Conservation (phyloP, 2,329 filamentous ascomycete genomes). For the Trichoderma pleuroti region DNA sequence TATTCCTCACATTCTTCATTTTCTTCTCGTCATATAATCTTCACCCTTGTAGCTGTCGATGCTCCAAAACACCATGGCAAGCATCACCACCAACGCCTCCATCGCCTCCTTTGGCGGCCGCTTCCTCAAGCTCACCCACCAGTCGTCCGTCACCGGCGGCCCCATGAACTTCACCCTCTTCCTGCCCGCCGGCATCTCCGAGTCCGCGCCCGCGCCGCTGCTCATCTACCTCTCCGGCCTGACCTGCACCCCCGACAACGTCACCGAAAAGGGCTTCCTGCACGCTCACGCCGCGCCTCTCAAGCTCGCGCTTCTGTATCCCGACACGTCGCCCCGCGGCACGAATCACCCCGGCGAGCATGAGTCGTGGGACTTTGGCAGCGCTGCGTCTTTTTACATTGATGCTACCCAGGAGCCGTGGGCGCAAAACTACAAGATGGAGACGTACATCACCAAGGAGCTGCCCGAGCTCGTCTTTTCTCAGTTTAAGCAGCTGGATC, state of each 20-base stretch:
- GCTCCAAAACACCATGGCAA: slow-evolving; percentile 13
- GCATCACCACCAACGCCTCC: slow-evolving; percentile 72
- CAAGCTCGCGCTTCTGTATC: slow-evolving; percentile 89
- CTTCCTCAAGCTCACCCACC: slow-evolving; percentile 89
- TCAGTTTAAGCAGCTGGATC: slow-evolving; percentile 69
- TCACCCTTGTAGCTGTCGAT: too few species aligned
- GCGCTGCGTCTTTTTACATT: slow-evolving; percentile 90
- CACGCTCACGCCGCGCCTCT: slow-evolving; percentile 74
- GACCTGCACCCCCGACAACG: slow-evolving; percentile 90
- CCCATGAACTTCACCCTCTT: slow-evolving; percentile 93
- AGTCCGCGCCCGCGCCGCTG: slow-evolving; percentile 62
- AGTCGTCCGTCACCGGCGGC: slow-evolving; percentile 72
- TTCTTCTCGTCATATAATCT: not conserved
- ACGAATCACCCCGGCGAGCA: slow-evolving; percentile 78
- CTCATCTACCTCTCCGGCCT: slow-evolving; percentile 92
- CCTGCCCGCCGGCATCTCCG: slow-evolving; percentile 69
- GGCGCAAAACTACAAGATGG: slow-evolving; percentile 82
- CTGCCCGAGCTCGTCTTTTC: slow-evolving; percentile 74
- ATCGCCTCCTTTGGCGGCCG: slow-evolving; percentile 92
- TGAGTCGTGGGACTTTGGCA: slow-evolving; percentile 87
- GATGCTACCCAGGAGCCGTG: slow-evolving; percentile 77
- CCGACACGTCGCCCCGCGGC: slow-evolving; percentile 89
- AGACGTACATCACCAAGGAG: slow-evolving; percentile 85
- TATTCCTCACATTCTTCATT: not conserved
- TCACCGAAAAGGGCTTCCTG: slow-evolving; percentile 82